phyloP scores from a whole-genome alignment of 129 eudicot genomes.

The Arctium minus region DNA sequence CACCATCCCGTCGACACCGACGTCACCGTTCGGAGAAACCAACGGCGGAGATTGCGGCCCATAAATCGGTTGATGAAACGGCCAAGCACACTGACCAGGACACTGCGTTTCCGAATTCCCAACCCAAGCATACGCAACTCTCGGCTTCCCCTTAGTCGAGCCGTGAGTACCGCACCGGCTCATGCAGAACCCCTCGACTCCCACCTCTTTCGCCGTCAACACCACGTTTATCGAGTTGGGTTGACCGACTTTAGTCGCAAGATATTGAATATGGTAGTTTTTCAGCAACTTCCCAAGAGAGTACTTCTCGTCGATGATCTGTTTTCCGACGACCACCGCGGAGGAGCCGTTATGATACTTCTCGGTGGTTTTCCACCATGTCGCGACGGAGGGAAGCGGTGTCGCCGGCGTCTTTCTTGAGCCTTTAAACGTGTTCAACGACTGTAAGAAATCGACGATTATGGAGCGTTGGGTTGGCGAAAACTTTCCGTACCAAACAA shows the following conservation, averaged over 20 bases:
- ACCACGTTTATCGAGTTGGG: constrained; percentile 46
- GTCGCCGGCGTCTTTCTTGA: not conserved
- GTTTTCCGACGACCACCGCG: constrained; percentile 48
- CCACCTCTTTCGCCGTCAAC: constrained; percentile 64
- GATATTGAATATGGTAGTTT: constrained; percentile 35
- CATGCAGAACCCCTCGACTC: constrained; percentile 62
- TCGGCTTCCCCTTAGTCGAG: constrained; percentile 35
- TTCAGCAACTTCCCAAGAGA: constrained; percentile 55
- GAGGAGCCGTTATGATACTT: constrained; percentile 60
- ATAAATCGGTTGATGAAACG: constrained; percentile 82
- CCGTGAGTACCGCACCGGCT: constrained; percentile 75
- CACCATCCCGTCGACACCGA: constrained; percentile 79
- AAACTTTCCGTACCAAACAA: constrained; percentile 84
- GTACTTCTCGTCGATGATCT: constrained; percentile 50
- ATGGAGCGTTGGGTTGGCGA: constrained; percentile 55
- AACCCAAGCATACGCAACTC: constrained; percentile 68
- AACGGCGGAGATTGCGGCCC: constrained; percentile 89
- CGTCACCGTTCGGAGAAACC: constrained; percentile 68
- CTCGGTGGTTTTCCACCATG: constrained; percentile 70
- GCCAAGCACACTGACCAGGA: constrained; percentile 90
- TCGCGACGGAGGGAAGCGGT: constrained; percentile 42
- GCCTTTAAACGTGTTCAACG: constrained; percentile 27
- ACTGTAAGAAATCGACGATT: constrained; percentile 56
- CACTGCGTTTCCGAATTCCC: constrained; percentile 75
- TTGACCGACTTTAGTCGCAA: constrained; percentile 33